Base-by-base conservation (phyloP, 768 basidiomycete species). In the Kwoniella shandongensis region DNA sequence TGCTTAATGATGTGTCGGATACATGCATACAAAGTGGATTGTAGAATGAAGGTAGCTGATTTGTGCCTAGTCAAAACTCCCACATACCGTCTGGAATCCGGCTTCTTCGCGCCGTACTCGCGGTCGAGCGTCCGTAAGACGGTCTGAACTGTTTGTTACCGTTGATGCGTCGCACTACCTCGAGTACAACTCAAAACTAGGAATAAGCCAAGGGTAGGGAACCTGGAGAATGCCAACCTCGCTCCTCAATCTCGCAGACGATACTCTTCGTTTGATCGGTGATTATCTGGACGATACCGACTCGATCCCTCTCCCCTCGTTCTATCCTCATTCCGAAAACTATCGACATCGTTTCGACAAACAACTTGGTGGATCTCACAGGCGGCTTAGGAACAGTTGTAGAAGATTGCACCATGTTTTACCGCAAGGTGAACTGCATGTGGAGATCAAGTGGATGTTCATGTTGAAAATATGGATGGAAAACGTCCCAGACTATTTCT, bases 281-380 rank as follows among this genome's bases (percentile, higher is more conserved):
- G 11, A 32, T 38, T 32, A 27, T n/a, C 7, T 23, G 15, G 3
- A 50, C 30, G 18, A 25, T 20, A 30, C 30, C 30, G 35, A 7
- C 25, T 2, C 13, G 4, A 23, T 50, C 32, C 48, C 48, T 5
- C 32, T 50, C 35, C 35, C 48, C 18, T 32, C 48, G 7, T 50
- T 38, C 18, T n/a, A 12, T 18, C 48, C 48, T 50, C 30, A 50
- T 32, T 35, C 12, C n/a, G 48, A 8, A 20, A 32, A 50, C 35
- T 50, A 32, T 3, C 2, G 7, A 12, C 12, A 15, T 18, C 17
- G 15, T 8, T 26, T 49, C 20, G 48, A 49, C 23, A 13, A 3
- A 17, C 6, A 8, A 23, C 20, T 7, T 27, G 30, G 12, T 18
- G 12, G 18, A 18, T 7, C 1, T 12, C 23, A 30, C 30, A 13